These are phyloP conservation scores for Adiantum capillusveneris DNA, from an alignment of 75 land plant genomes.

Conservation along the genomic window DNA sequence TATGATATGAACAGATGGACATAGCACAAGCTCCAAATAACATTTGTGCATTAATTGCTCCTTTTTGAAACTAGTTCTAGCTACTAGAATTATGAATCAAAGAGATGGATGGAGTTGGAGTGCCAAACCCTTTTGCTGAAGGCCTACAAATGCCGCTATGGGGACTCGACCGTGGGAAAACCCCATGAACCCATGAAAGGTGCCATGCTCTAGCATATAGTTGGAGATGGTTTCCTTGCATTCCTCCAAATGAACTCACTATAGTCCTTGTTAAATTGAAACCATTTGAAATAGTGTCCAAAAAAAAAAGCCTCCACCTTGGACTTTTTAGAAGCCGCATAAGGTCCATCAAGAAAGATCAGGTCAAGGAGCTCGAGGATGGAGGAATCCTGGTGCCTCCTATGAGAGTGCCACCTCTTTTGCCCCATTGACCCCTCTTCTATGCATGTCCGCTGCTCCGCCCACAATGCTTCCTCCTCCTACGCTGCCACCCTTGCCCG, in stretches of 20 bases:
- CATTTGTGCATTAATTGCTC: slow-evolving; percentile 51
- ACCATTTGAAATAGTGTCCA: slow-evolving; percentile 90
- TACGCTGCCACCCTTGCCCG: too few species aligned
- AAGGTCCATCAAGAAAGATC: slow-evolving; percentile 58
- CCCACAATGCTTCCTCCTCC: too few species aligned
- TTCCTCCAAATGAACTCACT: slow-evolving; percentile 78
- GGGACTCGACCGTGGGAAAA: slow-evolving; percentile 89
- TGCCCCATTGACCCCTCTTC: too few species aligned
- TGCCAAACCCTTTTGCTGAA: slow-evolving; percentile 74
- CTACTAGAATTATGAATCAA: slow-evolving; percentile 50
- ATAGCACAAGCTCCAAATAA: slow-evolving; percentile 50
- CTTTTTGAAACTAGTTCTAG: slow-evolving; percentile 63
- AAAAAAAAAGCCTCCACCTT: slow-evolving; percentile 80
- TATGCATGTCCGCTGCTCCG: too few species aligned
- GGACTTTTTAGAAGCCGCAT: slow-evolving; percentile 71
- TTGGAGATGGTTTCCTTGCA: slow-evolving; percentile 57
- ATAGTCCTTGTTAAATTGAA: slow-evolving; percentile 78
- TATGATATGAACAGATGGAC: slow-evolving; percentile 61
- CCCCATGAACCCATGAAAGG: slow-evolving; percentile 89
- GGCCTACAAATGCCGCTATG: slow-evolving; percentile 57
- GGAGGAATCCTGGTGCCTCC: slow-evolving; percentile 9
- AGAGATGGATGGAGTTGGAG: slow-evolving; percentile 65
- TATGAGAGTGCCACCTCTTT: too few species aligned
- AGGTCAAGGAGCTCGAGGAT: slow-evolving; percentile 14
- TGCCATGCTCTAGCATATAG: slow-evolving; percentile 75